A percentile compares a stretch with the other conserved stretches of the same genome.
Evolutionary conservation across 345 rosid species (phyloP).

Genomic region (Eucalyptus grandis): DNA sequence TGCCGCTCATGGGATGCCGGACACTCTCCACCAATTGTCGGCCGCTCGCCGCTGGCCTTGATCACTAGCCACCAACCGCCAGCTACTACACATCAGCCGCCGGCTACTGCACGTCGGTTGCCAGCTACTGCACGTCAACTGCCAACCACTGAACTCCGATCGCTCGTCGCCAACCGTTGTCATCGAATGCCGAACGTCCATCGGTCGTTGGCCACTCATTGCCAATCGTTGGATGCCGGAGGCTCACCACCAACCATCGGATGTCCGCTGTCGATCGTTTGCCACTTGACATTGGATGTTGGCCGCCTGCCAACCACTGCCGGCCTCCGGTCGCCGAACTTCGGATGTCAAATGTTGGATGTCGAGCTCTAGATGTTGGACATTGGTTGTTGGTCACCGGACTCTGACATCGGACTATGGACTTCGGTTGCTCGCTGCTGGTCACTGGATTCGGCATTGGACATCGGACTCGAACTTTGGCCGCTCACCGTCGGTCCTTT

Average conservation of each 20-base stretch:
- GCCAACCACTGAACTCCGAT: fast-evolving
- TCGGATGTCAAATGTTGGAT: fast-evolving
- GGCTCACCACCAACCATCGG: too few relatives aligned
- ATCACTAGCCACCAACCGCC: fast-evolving
- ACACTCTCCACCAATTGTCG: fast-evolving
- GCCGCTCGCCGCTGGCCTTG: fast-evolving
- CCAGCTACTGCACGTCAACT: too few relatives aligned
- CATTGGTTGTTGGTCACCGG: fast-evolving
- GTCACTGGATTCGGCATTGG: fast-evolving
- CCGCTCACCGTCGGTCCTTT: fast-evolving
- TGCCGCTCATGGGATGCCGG: too few relatives aligned
- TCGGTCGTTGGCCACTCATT: too few relatives aligned
- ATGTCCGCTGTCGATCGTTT: fast-evolving
- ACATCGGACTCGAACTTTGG: fast-evolving
- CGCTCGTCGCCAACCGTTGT: fast-evolving
- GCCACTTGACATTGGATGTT: too few relatives aligned
- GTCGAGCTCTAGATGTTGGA: too few relatives aligned
- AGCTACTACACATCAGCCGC: fast-evolving
- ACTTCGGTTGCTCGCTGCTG: fast-evolving
- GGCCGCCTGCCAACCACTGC: fast-evolving
- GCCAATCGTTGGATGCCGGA: too few relatives aligned
- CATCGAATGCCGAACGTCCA: fast-evolving
- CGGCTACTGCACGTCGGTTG: too few relatives aligned
- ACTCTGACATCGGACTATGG: fast-evolving
- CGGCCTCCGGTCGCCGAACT: fast-evolving